phyloP scores from a whole-genome alignment of 1,284 basidiomycete genomes.

The Violaceomyces palustris region DNA sequence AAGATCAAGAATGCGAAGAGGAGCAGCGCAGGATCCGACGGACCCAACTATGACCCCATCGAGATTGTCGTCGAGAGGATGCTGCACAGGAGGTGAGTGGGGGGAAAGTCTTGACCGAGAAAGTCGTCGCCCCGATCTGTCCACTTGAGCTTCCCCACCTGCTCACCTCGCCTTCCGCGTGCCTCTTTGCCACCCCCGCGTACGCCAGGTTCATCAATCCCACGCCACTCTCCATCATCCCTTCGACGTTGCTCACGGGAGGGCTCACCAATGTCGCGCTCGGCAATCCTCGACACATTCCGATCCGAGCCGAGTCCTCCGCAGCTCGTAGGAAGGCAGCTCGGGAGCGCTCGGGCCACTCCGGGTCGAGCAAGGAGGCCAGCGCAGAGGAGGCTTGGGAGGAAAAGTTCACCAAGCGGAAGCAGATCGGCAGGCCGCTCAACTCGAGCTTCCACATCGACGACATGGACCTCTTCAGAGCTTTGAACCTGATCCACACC shows the following conservation, averaged over 20 bases:
- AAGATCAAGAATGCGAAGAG: no score
- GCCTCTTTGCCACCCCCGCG: no score
- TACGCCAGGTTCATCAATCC: slow-evolving; percentile 37
- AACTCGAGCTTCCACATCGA: slow-evolving; percentile 19
- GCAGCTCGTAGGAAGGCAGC: slow-evolving; percentile 1
- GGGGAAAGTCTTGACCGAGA: no score
- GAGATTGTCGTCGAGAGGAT: slow-evolving; percentile 24
- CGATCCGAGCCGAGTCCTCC: slow-evolving; percentile 25
- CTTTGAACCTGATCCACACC: slow-evolving; percentile 11
- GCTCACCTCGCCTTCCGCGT: no score
- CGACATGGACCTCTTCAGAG: slow-evolving; percentile 16
- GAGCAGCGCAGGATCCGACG: slow-evolving; percentile 4
- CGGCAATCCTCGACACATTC: slow-evolving; percentile 30
- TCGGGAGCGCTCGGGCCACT: slow-evolving; percentile 5
- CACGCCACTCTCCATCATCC: slow-evolving; percentile 19
- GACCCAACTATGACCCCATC: slow-evolving; percentile 20
- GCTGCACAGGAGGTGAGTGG: slow-evolving; percentile 24
- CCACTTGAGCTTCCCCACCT: no score
- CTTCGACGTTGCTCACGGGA: slow-evolving; percentile 15
- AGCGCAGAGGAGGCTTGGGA: slow-evolving; percentile 13
- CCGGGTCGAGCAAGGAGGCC: slow-evolving; percentile 17
- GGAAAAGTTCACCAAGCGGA: slow-evolving; percentile 21
- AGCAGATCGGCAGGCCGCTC: slow-evolving; percentile 33
- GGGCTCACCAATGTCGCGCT: slow-evolving; percentile 21
- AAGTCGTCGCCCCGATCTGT: no score